Evolutionary conservation across 768 basidiomycete genomes (phyloP), one percentile per base, ranked within the genome.

Genomic region (Phaeolepiota aurea): DNA sequence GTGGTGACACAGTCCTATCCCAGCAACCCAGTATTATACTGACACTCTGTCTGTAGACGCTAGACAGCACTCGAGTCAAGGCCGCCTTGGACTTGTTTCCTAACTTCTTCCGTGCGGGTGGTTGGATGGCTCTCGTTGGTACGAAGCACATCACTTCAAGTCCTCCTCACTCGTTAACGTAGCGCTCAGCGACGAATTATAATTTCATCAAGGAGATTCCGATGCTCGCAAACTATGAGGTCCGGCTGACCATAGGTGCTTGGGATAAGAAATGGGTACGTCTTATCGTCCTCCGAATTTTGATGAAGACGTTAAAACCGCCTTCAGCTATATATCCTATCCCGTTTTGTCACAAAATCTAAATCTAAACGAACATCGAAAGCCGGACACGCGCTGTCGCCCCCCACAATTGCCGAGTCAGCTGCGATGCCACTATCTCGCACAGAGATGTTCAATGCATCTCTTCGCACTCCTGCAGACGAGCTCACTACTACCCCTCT

Each of bases 221-320:
- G 1, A 75, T 80, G 39, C 57, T 83, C 4, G 52, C 68, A 5
- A 55, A 59, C 1, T 87, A 82, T 47, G 81, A 87, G 58, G 66
- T 87, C 7, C 65, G 77, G 30, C 52, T 74, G 9, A 64, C 55
- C 16, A 57, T 85, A 2, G 78, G 63, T 9, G 62, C 70, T 3
- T 88, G 86, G 86, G 84, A 86, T 39, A 61, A 78, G 22, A 88
- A 88, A 73, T 87, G 85, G 85, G 84, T 82, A 49, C 34, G 76
- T 59, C 14, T 9, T 39, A 31, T 22, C 15, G 3, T 25, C 12
- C 31, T 35, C 3, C 14, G 5, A 7, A 4, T 4, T 20, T n/a
- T n/a, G n/a, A n/a, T n/a, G n/a, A n/a, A n/a, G n/a, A n/a, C n/a
- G n/a, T n/a, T n/a, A n/a, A 15, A 35, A 7, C 7, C 33, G 16